phyloP scores from a whole-genome alignment of 2,329 filamentous ascomycete genomes.

The Tolypocladium guangdongense region DNA sequence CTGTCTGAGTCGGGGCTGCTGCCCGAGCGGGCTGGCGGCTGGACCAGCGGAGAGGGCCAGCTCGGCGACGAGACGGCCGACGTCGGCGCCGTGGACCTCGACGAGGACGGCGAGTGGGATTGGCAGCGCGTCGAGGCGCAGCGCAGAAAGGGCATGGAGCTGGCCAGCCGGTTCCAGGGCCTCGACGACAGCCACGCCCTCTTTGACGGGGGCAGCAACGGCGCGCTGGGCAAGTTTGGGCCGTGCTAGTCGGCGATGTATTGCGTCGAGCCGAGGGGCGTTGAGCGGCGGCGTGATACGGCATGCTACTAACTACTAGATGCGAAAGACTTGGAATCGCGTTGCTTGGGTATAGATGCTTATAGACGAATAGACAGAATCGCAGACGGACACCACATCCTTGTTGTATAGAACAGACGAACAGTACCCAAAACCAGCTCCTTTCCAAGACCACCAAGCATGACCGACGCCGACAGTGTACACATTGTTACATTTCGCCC shows the following conservation, averaged over 20 bases:
- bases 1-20: constrained; percentile 63
- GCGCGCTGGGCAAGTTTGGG: constrained; percentile 39
- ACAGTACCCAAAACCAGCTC: not conserved
- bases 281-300: not conserved
- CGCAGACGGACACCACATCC: not conserved
- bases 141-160: constrained; percentile 42
- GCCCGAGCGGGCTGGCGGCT: constrained; percentile 60
- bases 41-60: constrained; percentile 36
- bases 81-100: constrained; percentile 22
- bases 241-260: constrained; percentile 18
- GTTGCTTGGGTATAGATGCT: not conserved
- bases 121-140: constrained; percentile 47
- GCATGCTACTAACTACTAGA: not conserved
- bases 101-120: constrained; percentile 36
- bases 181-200: constrained; percentile 41
- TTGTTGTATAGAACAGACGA: not conserved
- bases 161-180: constrained; percentile 43
- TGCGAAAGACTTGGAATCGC: not conserved
- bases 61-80: constrained; percentile 28
- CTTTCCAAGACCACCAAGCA: not conserved
- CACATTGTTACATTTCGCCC: not conserved
- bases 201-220: constrained; percentile 43
- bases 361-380: not conserved
- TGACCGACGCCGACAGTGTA: not conserved
- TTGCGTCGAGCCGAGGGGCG: no score